Conservation (phyloP, 164 flowering plant species). For the Sedum album region DNA sequence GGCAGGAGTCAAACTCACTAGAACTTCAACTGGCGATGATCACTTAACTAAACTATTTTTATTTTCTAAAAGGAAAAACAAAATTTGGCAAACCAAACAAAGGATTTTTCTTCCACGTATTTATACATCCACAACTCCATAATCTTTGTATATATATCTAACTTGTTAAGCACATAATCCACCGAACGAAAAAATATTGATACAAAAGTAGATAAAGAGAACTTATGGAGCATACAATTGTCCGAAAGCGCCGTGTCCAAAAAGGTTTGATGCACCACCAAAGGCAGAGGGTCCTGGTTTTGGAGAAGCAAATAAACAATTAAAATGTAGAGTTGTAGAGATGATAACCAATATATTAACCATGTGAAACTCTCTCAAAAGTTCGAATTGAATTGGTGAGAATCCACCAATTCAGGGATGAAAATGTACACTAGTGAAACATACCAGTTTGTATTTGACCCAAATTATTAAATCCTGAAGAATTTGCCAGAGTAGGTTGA, state of each 20-base stretch:
- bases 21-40: background rate
- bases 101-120: too few species aligned
- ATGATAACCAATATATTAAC: background rate
- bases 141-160: too few species aligned
- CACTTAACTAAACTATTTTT: background rate
- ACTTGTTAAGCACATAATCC: background rate
- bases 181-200: background rate
- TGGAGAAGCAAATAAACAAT: constrained; percentile 2
- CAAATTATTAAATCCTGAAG: constrained; percentile 43
- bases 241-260: constrained; percentile 53
- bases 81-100: background rate
- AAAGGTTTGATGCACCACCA: constrained; percentile 30
- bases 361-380: background rate
- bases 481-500: constrained; percentile 45
- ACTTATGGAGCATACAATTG: constrained; percentile 41
- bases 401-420: background rate
- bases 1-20: background rate
- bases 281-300: constrained; percentile 41
- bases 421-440: background rate
- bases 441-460: constrained; percentile 65
- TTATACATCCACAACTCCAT: too few species aligned
- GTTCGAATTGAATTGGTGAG: background rate
- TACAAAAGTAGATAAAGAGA: background rate
- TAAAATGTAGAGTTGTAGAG: background rate
- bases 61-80: too few species aligned